Base-by-base conservation (phyloP, 345 rosid species). In the Boechera retrofracta region DNA sequence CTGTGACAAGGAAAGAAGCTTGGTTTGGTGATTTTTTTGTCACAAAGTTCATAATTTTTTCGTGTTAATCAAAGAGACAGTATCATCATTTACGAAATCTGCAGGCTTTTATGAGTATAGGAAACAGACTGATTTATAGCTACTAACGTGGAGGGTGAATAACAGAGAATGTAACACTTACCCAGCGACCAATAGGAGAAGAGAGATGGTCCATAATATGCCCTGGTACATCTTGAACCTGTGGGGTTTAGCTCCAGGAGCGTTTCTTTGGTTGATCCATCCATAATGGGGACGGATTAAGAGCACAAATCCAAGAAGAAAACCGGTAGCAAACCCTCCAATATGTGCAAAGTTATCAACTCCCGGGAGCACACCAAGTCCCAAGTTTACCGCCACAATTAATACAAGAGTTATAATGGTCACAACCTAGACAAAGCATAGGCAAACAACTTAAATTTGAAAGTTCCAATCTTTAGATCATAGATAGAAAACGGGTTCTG, bases 281-380 rank as follows among this genome's bases (percentile, higher is more conserved):
- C 88, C 88, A 68, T 77, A 89, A 77, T 94, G 98, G 1, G 97
- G 99, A 11, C 98, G 98, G 66, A 95, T 88, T 51, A 95, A 78
- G 67, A 91, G 84, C 64, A 95, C 91, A 72, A 95, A 90, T 10
- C 99, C 99, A 41, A 95, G 91, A 51, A 95, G 80, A 78, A 95
- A 95, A 16, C 99, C 99, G 0, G 99, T 74, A 44, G 78, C 80
- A 83, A 95, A 92, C 38, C 99, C 99, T 80, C 99, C 99, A 21
- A 92, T 86, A 44, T 95, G 99, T 74, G 99, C 97, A 83, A 91
- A 95, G 80, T 92, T 95, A 88, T 95, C 99, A n/a, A 95, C 97
- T 10, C 89, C 94, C 0, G 99, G 99, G 65, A 95, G 90, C 70
- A 91, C 87, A 75, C 99, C 99, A 10, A 92, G 88, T 7, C 91